Base-by-base conservation (phyloP, 1,284 basidiomycete species). In the Sporisorium reilianum region DNA sequence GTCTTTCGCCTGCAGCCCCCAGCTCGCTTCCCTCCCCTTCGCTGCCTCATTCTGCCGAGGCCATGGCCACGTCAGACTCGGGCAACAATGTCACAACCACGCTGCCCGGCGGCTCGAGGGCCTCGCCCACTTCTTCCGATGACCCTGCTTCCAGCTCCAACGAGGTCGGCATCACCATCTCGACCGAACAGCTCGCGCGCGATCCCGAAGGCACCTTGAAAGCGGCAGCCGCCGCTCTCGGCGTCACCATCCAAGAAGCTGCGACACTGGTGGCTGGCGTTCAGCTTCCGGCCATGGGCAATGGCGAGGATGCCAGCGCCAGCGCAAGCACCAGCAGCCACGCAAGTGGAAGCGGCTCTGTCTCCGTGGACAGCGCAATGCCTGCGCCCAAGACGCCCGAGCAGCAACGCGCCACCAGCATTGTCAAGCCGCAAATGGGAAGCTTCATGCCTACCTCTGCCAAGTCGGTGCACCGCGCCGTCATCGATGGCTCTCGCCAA, bases 401-500 rank as follows among this genome's bases (percentile, higher is more conserved):
- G 16, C 64, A 65, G 41, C 66, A 61, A 26, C 75, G 71, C 23
- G 38, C 50, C 32, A 42, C 64, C 38, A 63, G 56, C 36, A 25
- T 57, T 22, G 55, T 52, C 40, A 80, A 77, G 25, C 80, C 80
- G 9, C 70, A 74, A 55, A 82, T 82, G 81, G 81, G 81, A 18
- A 70, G 75, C 45, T 82, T 82, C 49, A 80, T 81, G 63, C 81
- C 81, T 7, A 77, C 80, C 0, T 73, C 68, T 5, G 73, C 80
- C 41, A 81, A 81, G 55, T 77, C 80, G 12, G 75, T 82, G 3
- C 82, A 84, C 50, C 79, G 83, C 14, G 83, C 83, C 11, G 82
- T 84, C 41, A 81, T 84, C 34, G 82, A 84, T 49, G 83, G 83
- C 2, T 80, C 78, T 6, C 63, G 62, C 30, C 77, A 79, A 53